Evolutionary conservation across 371 early-diverging fungal species (phyloP), one percentile per base, ranked within the genome.

Genomic region (Syncephalastrum monosporum): DNA sequence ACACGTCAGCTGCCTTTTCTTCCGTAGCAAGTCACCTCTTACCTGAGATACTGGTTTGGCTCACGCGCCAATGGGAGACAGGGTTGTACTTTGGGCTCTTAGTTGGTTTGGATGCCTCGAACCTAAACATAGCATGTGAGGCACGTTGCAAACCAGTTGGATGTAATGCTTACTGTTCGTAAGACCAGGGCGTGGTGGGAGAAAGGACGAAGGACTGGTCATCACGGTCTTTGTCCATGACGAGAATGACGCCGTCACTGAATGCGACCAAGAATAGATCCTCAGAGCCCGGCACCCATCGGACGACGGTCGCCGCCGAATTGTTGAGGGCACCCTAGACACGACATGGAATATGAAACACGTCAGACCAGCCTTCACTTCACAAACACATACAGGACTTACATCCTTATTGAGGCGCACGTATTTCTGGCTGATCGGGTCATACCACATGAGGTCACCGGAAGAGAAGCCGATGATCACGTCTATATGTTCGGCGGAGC

Each of bases 271-370:
- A 79, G 65, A 96, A 95, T 63, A 84, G 68, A 13, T 76, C 86
- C 50, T 93, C 93, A 0, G 94, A 91, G 1, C 88, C 91, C 1
- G 97, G 97, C 52, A 96, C 70, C 98, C 98, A 97, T 70, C 84
- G 85, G 14, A 96, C 82, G 73, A 81, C 83, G 0, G 87, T 87
- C 10, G 91, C 95, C 10, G 82, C 73, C 3, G 80, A 69, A 46
- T 73, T 72, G 53, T 90, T 86, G 62, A 91, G 82, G 43, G 80
- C 64, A 3, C 90, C 89, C 80, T 90, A 62, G 3, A 33, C 21
- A 21, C 21, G n/a, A 25, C 41, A 38, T 6, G 17, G 16, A 19
- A 6, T 19, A 46, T 46, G 47, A 46, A 23, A 33, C 38, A 10
- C 10, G 10, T 33, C 38, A 33, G 38, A 46, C 47, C 8, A 15